phyloP scores from a whole-genome alignment of 140 eudicot species.

The Senecio squalidus region DNA sequence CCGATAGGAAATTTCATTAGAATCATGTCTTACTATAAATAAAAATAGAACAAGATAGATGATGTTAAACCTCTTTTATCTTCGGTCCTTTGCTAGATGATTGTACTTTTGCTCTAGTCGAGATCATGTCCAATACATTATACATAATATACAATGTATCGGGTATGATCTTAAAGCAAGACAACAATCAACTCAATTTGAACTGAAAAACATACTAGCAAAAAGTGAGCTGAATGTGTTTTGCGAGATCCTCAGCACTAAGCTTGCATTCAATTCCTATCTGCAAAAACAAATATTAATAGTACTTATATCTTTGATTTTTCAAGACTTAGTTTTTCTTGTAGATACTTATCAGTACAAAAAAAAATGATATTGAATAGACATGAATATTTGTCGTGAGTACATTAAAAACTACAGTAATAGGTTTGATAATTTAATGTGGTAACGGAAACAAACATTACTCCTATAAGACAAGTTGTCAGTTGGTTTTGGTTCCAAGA shows the following conservation, averaged over 20 bases:
- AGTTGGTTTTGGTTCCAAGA: slow-evolving; percentile 16
- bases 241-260: slow-evolving; percentile 91
- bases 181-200: not conserved
- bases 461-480: not conserved
- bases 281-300: slow-evolving; percentile 37
- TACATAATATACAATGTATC: slow-evolving; percentile 16
- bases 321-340: not conserved
- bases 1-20: too few relatives aligned
- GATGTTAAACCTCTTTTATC: slow-evolving; percentile 16
- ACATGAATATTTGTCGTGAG: too few relatives aligned
- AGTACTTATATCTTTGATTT: not conserved
- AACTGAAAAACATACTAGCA: slow-evolving; percentile 29
- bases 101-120: slow-evolving; percentile 9
- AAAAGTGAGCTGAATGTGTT: slow-evolving; percentile 84
- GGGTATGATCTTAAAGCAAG: slow-evolving; percentile 19
- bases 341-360: too few relatives aligned
- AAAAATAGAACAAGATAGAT: slow-evolving; percentile 12
- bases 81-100: slow-evolving; percentile 8
- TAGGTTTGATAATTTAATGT: too few relatives aligned
- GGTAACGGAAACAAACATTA: too few relatives aligned
- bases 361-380: too few relatives aligned
- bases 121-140: slow-evolving; percentile 28
- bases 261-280: slow-evolving; percentile 96
- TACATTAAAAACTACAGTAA: too few relatives aligned
- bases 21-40: too few relatives aligned